Percentiles rank a stretch among this genome's conserved stretches.
Evolutionary conservation across 2,329 filamentous ascomycete genomes (phyloP).

Genomic region (Coniochaeta pulveracea): DNA sequence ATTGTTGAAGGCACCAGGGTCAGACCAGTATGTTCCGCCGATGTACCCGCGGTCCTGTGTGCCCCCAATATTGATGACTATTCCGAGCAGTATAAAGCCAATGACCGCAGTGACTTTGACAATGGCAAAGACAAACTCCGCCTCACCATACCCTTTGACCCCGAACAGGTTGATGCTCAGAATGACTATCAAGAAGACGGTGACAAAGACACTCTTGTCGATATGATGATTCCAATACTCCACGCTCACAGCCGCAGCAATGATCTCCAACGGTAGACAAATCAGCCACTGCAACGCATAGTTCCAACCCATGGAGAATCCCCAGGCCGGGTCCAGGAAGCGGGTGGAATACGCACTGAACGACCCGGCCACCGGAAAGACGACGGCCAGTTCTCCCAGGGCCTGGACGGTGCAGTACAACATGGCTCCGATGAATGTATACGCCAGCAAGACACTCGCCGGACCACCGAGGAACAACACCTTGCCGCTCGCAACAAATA

Average conservation of each 20-base stretch:
- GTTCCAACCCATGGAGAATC: conserved; percentile 93
- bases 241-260: conserved; percentile 76
- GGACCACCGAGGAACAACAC: conserved; percentile 65
- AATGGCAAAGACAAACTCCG: conserved; percentile 77
- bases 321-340: conserved; percentile 89
- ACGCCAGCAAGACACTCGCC: conserved; percentile 68
- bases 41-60: conserved; percentile 66
- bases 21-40: conserved; percentile 63
- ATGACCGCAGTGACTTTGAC: conserved; percentile 81
- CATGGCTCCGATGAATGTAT: conserved; percentile 71
- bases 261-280: conserved; percentile 73
- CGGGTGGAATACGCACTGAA: conserved; percentile 88
- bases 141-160: conserved; percentile 80
- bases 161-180: conserved; percentile 79
- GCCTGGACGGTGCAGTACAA: conserved; percentile 87
- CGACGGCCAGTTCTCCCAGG: conserved; percentile 79
- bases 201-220: conserved; percentile 65
- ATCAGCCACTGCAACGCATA: conserved; percentile 85
- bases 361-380: conserved; percentile 83
- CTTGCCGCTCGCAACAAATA: conserved; percentile 75
- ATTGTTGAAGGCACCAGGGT: conserved; percentile 76
- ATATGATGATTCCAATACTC: conserved; percentile 62
- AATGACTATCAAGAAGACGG: conserved; percentile 68
- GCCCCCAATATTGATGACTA: conserved; percentile 77
- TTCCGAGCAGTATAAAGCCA: conserved; percentile 82